Conservation (phyloP, 2,329 filamentous ascomycete species). For the Penicillium sp. region DNA sequence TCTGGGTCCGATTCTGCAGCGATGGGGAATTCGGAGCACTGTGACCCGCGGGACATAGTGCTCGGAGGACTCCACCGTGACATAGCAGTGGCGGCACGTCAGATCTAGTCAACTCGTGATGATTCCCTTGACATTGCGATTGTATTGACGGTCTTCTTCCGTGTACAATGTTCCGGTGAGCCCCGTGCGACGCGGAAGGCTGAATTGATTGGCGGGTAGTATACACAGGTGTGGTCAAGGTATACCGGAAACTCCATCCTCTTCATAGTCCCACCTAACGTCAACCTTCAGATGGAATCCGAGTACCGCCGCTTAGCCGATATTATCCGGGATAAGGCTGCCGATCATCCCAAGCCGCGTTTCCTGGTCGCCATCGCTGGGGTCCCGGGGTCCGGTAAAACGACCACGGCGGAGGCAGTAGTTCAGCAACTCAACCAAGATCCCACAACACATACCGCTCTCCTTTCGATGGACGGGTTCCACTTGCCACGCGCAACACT, state of each 20-base stretch:
- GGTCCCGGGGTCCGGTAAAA: slow-evolving; percentile 33
- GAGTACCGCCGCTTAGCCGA: slow-evolving; percentile 20
- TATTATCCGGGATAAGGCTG: slow-evolving; percentile 16
- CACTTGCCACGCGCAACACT: slow-evolving; percentile 29
- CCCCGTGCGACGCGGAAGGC: no score
- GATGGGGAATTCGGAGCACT: slow-evolving; percentile 22
- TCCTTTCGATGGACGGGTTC: slow-evolving; percentile 38
- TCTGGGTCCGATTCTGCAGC: slow-evolving; percentile 10
- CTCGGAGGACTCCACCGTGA: slow-evolving; percentile 17
- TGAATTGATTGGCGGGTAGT: no score
- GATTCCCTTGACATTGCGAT: no score
- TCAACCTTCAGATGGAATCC: slow-evolving; percentile 19
- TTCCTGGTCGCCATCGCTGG: slow-evolving; percentile 29
- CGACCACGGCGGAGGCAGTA: slow-evolving; percentile 29
- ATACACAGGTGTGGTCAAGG: no score
- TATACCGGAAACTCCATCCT: neutral
- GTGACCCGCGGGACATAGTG: slow-evolving; percentile 28
- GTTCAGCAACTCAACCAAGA: slow-evolving; percentile 23
- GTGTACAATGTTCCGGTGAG: no score
- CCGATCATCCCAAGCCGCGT: slow-evolving; percentile 13
- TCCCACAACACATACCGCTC: slow-evolving; percentile 9
- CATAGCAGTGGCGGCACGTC: no score
- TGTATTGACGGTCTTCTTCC: no score
- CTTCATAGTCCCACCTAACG: neutral
- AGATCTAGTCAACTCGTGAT: no score